Evolutionary conservation across 164 flowering plant species (phyloP).

Genomic region (Nymphaea thermarum): DNA sequence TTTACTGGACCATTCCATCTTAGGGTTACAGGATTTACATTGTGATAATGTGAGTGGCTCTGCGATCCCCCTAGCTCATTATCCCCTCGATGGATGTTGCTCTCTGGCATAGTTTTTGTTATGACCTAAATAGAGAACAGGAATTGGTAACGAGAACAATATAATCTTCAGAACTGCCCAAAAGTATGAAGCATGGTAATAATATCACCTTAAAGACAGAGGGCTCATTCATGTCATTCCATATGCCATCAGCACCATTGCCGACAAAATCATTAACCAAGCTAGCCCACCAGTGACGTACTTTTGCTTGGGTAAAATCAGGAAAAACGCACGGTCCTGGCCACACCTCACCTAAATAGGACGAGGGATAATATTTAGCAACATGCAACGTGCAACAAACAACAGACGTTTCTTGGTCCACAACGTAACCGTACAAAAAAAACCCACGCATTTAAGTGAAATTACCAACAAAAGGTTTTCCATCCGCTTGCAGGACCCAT

Average conservation of each 20-base stretch:
- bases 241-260: constrained; percentile 96
- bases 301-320: constrained; percentile 67
- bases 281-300: constrained; percentile 85
- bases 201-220: constrained; percentile 67
- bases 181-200: neutral
- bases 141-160: neutral
- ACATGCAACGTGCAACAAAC: neutral
- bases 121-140: constrained; percentile 32
- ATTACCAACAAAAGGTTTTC: constrained; percentile 70
- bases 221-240: constrained; percentile 99
- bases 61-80: constrained; percentile 71
- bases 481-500: constrained; percentile 71
- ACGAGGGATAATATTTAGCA: neutral
- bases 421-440: neutral
- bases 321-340: constrained; percentile 98
- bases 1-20: too few species aligned
- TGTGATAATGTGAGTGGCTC: constrained; percentile 76
- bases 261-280: constrained; percentile 68
- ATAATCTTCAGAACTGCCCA: neutral
- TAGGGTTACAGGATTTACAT: constrained; percentile 22
- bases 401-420: neutral
- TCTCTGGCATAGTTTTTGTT: constrained; percentile 94
- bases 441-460: neutral
- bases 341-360: constrained; percentile 74
- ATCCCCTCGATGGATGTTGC: constrained; percentile 83